Evolutionary conservation across 1,284 basidiomycete species (phyloP).

Genomic region (Cutaneotrichosporon sp.): DNA sequence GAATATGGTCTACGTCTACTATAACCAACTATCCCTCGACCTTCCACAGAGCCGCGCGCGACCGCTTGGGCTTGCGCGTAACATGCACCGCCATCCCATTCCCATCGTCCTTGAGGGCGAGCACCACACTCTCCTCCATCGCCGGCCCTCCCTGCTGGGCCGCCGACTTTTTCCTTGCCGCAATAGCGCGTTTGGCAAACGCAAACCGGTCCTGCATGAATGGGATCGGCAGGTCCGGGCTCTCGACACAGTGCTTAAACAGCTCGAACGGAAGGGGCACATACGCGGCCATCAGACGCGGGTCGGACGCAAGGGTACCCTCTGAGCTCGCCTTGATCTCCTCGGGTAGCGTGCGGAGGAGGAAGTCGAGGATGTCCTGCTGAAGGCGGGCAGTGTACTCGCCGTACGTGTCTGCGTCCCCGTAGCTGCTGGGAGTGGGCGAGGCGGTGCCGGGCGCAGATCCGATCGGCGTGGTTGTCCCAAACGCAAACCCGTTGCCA

Average conservation of each 20-base stretch:
- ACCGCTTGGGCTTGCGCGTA: slow-evolving; percentile 67
- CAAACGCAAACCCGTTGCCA: slow-evolving; percentile 17
- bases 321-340: slow-evolving; percentile 49
- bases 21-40: slow-evolving; percentile 62
- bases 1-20: background rate
- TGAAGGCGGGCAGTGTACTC: slow-evolving; percentile 35
- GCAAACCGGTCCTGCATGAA: slow-evolving; percentile 78
- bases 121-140: slow-evolving; percentile 67
- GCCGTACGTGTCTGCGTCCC: slow-evolving; percentile 33
- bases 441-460: background rate
- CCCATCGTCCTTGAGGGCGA: slow-evolving; percentile 66
- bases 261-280: slow-evolving; percentile 45
- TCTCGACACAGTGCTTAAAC: slow-evolving; percentile 44
- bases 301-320: slow-evolving; percentile 15
- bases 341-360: slow-evolving; percentile 64
- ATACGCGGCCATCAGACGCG: slow-evolving; percentile 40
- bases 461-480: background rate
- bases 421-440: slow-evolving; percentile 53
- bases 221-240: slow-evolving; percentile 33
- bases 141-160: slow-evolving; percentile 57
- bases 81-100: slow-evolving; percentile 73
- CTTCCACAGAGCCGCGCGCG: slow-evolving; percentile 69
- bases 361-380: slow-evolving; percentile 51
- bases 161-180: slow-evolving; percentile 64
- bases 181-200: slow-evolving; percentile 81